Evolutionary conservation across 2,329 filamentous ascomycete genomes (phyloP).

Genomic region (Elsinoe batatas): DNA sequence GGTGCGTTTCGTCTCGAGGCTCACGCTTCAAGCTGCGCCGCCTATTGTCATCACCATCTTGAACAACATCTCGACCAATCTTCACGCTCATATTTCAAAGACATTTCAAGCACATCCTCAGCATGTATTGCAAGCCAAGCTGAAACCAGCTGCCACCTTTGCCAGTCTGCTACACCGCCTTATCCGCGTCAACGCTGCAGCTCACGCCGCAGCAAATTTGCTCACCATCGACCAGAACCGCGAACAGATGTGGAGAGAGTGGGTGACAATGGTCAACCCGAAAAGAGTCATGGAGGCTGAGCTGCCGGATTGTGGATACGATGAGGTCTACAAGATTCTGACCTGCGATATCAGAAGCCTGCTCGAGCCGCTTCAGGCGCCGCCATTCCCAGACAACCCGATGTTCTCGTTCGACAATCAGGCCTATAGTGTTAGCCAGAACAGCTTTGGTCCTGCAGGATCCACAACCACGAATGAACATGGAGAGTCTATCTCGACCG

Average conservation of each 20-base stretch:
- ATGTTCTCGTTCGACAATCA: constrained; percentile 28
- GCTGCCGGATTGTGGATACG: constrained; percentile 44
- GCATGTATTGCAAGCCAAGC: constrained; percentile 78
- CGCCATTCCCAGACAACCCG: constrained; percentile 26
- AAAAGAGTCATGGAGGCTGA: constrained; percentile 49
- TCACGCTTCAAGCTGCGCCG: constrained; percentile 85
- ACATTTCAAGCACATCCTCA: constrained; percentile 77
- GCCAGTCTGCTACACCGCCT: constrained; percentile 76
- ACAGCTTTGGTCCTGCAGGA: constrained; percentile 26
- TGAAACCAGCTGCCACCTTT: constrained; percentile 81
- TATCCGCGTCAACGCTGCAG: constrained; percentile 82
- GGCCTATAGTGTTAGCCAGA: constrained; percentile 32
- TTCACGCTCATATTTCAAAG: constrained; percentile 72
- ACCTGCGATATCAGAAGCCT: constrained; percentile 57
- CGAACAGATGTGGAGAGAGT: constrained; percentile 92
- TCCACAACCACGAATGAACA: constrained; percentile 22
- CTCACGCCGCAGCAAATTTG: constrained; percentile 89
- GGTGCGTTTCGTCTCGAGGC: constrained; percentile 80
- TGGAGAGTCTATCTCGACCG: constrained; percentile 29
- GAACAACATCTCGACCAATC: constrained; percentile 70
- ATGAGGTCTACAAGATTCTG: constrained; percentile 47
- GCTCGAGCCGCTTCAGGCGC: constrained; percentile 53
- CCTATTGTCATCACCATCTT: constrained; percentile 79
- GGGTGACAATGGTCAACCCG: constrained; percentile 55
- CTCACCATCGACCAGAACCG: constrained; percentile 80